Conservation (phyloP, 2,329 filamentous ascomycete genomes). For the Neonectria neomacrospora region DNA sequence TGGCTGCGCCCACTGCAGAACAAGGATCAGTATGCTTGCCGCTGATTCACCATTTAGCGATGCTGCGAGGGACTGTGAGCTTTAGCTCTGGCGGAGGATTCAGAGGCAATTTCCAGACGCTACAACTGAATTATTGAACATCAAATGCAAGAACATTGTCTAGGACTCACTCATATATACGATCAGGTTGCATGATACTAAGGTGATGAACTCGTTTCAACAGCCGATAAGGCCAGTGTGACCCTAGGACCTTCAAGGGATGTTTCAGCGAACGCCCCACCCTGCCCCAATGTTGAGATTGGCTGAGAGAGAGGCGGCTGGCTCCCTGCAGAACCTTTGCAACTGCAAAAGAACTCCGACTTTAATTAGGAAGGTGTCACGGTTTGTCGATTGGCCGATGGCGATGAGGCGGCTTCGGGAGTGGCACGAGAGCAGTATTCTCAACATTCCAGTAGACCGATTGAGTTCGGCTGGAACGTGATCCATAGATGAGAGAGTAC, state of each 20-base stretch:
- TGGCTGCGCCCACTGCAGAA: background rate
- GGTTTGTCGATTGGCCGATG: background rate
- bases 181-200: background rate
- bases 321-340: background rate
- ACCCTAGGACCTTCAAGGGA: background rate
- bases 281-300: background rate
- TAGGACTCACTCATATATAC: background rate
- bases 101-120: background rate
- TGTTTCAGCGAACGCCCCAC: background rate
- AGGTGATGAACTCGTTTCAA: background rate
- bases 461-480: background rate
- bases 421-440: background rate
- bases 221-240: background rate
- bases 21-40: background rate
- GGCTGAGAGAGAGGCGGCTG: background rate
- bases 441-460: background rate
- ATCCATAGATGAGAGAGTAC: background rate
- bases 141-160: background rate
- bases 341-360: constrained; percentile 1
- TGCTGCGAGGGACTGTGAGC: background rate
- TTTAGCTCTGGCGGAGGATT: background rate
- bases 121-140: background rate
- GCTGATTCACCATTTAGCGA: background rate
- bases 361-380: constrained; percentile 1
- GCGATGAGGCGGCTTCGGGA: background rate